phyloP scores from a whole-genome alignment of 2,329 filamentous ascomycete genomes.

The Diaporthe longicolla region DNA sequence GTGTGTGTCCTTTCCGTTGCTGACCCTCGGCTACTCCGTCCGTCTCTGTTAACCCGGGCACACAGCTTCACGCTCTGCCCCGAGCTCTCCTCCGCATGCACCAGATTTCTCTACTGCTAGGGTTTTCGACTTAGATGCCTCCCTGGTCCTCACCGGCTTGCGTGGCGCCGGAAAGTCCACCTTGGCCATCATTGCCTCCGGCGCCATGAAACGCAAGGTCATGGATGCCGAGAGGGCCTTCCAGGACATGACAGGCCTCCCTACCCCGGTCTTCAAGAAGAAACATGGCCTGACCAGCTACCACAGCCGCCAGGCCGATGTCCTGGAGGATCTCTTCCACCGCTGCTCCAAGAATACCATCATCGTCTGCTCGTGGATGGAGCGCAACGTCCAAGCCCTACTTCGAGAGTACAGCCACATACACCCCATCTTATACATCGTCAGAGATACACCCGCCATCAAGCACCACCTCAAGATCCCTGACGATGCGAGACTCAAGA shows the following conservation, averaged over 20 bases:
- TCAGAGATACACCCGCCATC: conserved; percentile 75
- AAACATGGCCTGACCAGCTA: conserved; percentile 73
- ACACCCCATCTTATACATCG: conserved; percentile 79
- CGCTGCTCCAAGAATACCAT: conserved; percentile 73
- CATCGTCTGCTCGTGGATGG: conserved; percentile 81
- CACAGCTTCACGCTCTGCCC: conserved; percentile 43
- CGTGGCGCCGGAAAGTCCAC: conserved; percentile 83
- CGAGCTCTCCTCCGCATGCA: conserved; percentile 40
- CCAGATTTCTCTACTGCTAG: conserved; percentile 45
- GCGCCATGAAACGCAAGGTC: conserved; percentile 76
- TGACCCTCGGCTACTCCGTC: neutral
- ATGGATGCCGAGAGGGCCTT: conserved; percentile 80
- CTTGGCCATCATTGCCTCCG: conserved; percentile 80
- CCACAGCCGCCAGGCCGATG: conserved; percentile 72
- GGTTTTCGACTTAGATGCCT: conserved; percentile 72
- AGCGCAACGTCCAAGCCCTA: conserved; percentile 71
- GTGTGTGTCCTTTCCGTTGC: neutral
- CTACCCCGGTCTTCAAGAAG: conserved; percentile 74
- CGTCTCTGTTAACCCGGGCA: neutral
- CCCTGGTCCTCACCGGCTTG: conserved; percentile 80
- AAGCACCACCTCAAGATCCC: conserved; percentile 72
- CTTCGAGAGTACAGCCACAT: conserved; percentile 73
- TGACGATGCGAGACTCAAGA: conserved; percentile 68
- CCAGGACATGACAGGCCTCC: conserved; percentile 72
- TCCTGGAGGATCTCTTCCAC: conserved; percentile 72